Percentiles rank a stretch among this genome's conserved stretches.
phyloP scores from a whole-genome alignment of 805 yeast species.

The Saitoella complicata region DNA sequence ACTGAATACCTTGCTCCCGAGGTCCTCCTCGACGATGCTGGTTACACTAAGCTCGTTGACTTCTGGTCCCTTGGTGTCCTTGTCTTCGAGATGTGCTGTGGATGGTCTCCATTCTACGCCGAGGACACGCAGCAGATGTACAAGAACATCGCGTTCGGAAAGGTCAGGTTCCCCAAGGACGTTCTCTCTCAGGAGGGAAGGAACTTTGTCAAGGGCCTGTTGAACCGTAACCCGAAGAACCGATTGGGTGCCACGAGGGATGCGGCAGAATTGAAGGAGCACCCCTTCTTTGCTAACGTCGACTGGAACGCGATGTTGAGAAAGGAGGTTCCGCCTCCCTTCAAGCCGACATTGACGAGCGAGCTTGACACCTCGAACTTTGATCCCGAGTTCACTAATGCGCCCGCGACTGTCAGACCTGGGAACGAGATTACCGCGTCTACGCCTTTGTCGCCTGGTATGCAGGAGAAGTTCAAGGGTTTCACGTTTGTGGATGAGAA shows the following conservation, averaged over 20 bases:
- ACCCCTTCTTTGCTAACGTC: slow-evolving; percentile 78
- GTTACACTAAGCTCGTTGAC: slow-evolving; percentile 97
- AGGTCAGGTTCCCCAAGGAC: slow-evolving; percentile 93
- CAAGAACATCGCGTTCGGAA: slow-evolving; percentile 96
- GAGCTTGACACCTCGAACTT: slow-evolving; percentile 94
- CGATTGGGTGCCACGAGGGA: slow-evolving; percentile 83
- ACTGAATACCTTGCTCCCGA: slow-evolving; percentile 98
- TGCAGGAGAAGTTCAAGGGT: slow-evolving; percentile 93
- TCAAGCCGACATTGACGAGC: slow-evolving; percentile 67
- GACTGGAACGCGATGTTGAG: slow-evolving; percentile 71
- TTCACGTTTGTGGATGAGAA: slow-evolving; percentile 40
- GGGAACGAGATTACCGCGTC: slow-evolving; percentile 19
- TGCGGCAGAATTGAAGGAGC: slow-evolving; percentile 82
- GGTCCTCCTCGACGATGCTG: slow-evolving; percentile 83
- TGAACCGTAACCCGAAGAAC: slow-evolving; percentile 91
- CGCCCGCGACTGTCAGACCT: slow-evolving; percentile 68
- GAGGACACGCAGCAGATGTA: slow-evolving; percentile 98
- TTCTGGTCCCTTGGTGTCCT: slow-evolving; percentile 96
- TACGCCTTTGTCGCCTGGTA: slow-evolving; percentile 83
- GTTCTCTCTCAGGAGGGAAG: slow-evolving; percentile 86
- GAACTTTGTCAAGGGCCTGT: slow-evolving; percentile 83
- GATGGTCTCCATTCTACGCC: slow-evolving; percentile 98
- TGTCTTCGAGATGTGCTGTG: slow-evolving; percentile 98
- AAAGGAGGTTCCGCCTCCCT: slow-evolving; percentile 88
- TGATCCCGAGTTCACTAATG: slow-evolving; percentile 93